Conservation (phyloP, 73 alveolate genomes). For the Blepharisma japonicum region DNA sequence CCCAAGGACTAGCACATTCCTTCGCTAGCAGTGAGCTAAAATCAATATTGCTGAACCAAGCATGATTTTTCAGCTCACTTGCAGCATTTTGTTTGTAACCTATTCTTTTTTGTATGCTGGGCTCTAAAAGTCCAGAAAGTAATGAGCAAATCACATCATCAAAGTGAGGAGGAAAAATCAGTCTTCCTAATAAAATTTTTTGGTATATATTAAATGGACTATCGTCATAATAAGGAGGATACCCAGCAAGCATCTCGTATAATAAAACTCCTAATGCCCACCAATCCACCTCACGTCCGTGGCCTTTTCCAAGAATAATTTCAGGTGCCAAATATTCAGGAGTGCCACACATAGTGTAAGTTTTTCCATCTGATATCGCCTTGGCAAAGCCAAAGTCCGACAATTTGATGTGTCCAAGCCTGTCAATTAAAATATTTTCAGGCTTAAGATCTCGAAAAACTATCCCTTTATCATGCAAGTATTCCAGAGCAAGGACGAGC, state of each 20-base stretch:
- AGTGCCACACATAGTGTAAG: slow-evolving; percentile 90
- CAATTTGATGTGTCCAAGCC: slow-evolving; percentile 86
- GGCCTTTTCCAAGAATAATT: slow-evolving; percentile 84
- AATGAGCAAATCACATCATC: slow-evolving; percentile 65
- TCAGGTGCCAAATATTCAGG: slow-evolving; percentile 96
- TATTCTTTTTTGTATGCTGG: slow-evolving; percentile 36
- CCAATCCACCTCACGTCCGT: slow-evolving; percentile 77
- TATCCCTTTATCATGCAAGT: slow-evolving; percentile 58
- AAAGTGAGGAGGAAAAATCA: slow-evolving; percentile 72
- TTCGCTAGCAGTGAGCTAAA: slow-evolving; percentile 56
- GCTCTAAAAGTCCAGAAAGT: slow-evolving; percentile 49
- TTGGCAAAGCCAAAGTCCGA: slow-evolving; percentile 94
- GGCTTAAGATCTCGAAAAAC: slow-evolving; percentile 86
- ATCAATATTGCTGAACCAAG: slow-evolving; percentile 83
- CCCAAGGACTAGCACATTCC: slow-evolving; percentile 85
- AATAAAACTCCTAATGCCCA: slow-evolving; percentile 92
- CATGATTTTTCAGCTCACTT: slow-evolving; percentile 64
- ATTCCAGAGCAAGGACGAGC: slow-evolving; percentile 64
- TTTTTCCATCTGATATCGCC: slow-evolving; percentile 51
- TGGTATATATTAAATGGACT: slow-evolving; percentile 38
- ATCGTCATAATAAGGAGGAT: slow-evolving; percentile 83
- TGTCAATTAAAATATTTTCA: slow-evolving; percentile 86
- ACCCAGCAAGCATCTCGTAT: slow-evolving; percentile 91
- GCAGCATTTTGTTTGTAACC: slow-evolving; percentile 52
- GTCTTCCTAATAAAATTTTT: slow-evolving; percentile 73